Evolutionary conservation across 306 rosid species (phyloP).

Genomic region (Vigna unguiculata): DNA sequence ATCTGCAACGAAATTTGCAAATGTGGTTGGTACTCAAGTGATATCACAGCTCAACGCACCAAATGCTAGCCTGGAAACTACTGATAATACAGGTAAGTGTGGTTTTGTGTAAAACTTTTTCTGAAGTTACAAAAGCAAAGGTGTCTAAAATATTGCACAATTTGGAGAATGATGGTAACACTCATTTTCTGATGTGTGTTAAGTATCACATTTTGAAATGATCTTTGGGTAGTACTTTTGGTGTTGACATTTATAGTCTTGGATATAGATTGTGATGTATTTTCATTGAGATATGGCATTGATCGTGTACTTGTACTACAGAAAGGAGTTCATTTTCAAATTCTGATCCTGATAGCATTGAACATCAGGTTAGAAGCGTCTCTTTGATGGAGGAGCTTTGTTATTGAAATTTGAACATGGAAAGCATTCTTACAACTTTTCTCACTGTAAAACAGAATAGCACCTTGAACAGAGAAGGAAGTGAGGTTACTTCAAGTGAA

Average conservation of each 20-base stretch:
- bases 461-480: constrained; percentile 51
- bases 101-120: constrained; percentile 27
- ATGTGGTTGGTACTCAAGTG: constrained; percentile 95
- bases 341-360: constrained; percentile 62
- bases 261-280: constrained; percentile 10
- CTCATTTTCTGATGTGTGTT: constrained; percentile 30
- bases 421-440: constrained; percentile 47
- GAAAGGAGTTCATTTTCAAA: constrained; percentile 58
- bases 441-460: constrained; percentile 67
- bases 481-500: constrained; percentile 55
- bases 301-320: constrained; percentile 55
- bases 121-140: constrained; percentile 30
- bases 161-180: constrained; percentile 37
- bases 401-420: constrained; percentile 43
- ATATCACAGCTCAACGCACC: constrained; percentile 84
- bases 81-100: constrained; percentile 65
- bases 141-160: constrained; percentile 29
- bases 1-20: constrained; percentile 94
- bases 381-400: constrained; percentile 32
- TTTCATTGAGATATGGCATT: constrained; percentile 38
- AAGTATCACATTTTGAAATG: constrained; percentile 36
- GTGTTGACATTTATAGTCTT: constrained; percentile 32
- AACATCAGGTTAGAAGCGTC: constrained; percentile 67
- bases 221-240: constrained; percentile 34
- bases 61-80: constrained; percentile 53